Evolutionary conservation across 805 yeast genomes (phyloP).

Genomic region (Wickerhamomyces bovis): DNA sequence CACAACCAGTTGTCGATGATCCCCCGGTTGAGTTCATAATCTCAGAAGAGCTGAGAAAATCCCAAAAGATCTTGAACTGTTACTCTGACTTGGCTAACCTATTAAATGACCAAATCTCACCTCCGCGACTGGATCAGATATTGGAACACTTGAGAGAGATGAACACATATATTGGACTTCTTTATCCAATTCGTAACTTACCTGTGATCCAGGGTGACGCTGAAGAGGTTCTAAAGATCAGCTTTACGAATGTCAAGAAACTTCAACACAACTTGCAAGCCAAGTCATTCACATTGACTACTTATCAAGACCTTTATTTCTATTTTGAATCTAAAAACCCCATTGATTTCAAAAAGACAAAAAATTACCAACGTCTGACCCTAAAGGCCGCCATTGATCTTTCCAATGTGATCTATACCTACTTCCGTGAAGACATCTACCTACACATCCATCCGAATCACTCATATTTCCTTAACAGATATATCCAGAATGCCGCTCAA

Average conservation of each 20-base stretch:
- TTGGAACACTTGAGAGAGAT: slow-evolving; percentile 10
- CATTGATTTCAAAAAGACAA: slow-evolving; percentile 9
- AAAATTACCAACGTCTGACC: slow-evolving; percentile 5
- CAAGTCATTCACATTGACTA: slow-evolving; percentile 13
- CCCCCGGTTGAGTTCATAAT: slow-evolving; percentile 10
- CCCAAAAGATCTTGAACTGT: slow-evolving; percentile 14
- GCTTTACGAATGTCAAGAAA: slow-evolving; percentile 11
- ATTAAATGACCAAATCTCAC: slow-evolving; percentile 15
- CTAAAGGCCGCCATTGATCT: slow-evolving; percentile 7
- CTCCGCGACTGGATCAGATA: slow-evolving; percentile 16
- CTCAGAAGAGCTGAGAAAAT: slow-evolving; percentile 10
- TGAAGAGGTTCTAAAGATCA: slow-evolving; percentile 2
- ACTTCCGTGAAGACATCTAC: slow-evolving; percentile 9
- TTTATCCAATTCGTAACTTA: slow-evolving; percentile 11
- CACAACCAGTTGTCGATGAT: slow-evolving; percentile 3
- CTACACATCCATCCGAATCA: slow-evolving; percentile 14
- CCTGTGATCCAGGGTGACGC: not conserved
- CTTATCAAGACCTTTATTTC: slow-evolving; percentile 14
- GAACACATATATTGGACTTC: slow-evolving; percentile 12
- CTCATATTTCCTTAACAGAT: slow-evolving; percentile 13
- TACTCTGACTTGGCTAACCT: slow-evolving; percentile 14
- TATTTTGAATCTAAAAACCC: slow-evolving; percentile 16
- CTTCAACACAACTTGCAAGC: slow-evolving; percentile 15
- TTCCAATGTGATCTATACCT: slow-evolving; percentile 12
- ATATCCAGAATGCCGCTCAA: slow-evolving; percentile 15